A percentile compares a stretch with the other conserved stretches of the same genome.
phyloP scores from a whole-genome alignment of 1,284 basidiomycete species.

The Papiliotrema nemorosa region DNA sequence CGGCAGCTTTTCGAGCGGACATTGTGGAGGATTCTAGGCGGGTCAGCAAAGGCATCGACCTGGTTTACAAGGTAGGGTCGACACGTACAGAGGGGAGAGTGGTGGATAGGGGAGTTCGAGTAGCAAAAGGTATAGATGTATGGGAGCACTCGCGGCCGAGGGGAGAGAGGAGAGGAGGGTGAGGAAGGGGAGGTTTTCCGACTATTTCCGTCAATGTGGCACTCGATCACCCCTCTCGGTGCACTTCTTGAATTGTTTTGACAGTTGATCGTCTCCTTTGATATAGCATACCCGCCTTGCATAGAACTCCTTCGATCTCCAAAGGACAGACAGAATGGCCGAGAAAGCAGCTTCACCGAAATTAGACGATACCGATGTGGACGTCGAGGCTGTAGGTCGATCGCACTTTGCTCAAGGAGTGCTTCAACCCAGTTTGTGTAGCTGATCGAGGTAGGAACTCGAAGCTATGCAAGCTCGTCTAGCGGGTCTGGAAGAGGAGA shows the following conservation, averaged over 20 bases:
- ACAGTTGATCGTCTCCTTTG: neutral
- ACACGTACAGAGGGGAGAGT: neutral
- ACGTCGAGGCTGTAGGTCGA: slow-evolving; percentile 41
- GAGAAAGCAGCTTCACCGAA: slow-evolving; percentile 38
- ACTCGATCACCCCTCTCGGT: neutral
- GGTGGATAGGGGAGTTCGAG: neutral
- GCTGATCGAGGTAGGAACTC: slow-evolving; percentile 46
- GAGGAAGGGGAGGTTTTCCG: slow-evolving; percentile 1
- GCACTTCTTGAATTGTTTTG: neutral
- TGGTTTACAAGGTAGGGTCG: neutral
- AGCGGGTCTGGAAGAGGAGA: slow-evolving; percentile 81
- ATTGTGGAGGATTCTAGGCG: slow-evolving; percentile 51
- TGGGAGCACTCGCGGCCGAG: neutral
- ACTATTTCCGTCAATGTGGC: slow-evolving; percentile 9
- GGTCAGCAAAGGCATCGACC: neutral
- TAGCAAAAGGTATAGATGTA: neutral
- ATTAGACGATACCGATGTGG: slow-evolving; percentile 36
- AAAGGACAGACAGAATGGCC: slow-evolving; percentile 29
- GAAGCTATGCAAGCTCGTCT: slow-evolving; percentile 82
- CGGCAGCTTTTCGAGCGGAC: slow-evolving; percentile 77
- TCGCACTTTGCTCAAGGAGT: no score
- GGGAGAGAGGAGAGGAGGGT: neutral
- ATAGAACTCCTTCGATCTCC: no score
- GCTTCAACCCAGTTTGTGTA: neutral
- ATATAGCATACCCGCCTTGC: neutral